These are phyloP conservation scores for Diaporthe helianthi DNA, from an alignment of 2,329 filamentous ascomycete species.

Conservation along the genomic window DNA sequence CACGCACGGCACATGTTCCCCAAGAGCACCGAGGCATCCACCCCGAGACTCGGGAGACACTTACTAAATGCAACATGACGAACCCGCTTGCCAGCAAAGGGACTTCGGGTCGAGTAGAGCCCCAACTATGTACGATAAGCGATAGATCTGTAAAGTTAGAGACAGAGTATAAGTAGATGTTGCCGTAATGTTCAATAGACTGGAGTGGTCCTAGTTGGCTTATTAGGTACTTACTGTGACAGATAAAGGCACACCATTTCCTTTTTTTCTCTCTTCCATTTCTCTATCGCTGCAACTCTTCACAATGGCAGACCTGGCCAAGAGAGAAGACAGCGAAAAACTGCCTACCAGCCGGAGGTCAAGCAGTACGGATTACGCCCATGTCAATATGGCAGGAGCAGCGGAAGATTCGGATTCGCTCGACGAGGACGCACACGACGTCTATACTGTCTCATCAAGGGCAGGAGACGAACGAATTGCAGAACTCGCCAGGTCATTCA, in stretches of 20 bases:
- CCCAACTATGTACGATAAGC: neutral
- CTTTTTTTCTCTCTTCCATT: too few species aligned
- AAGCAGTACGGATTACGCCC: neutral
- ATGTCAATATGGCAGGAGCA: slow-evolving; percentile 10
- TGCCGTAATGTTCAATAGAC: neutral
- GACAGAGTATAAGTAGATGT: slow-evolving; percentile 1
- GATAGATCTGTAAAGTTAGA: neutral
- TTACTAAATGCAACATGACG: neutral
- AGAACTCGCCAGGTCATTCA: slow-evolving; percentile 36
- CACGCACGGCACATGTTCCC: neutral
- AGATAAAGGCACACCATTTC: neutral
- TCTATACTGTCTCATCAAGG: neutral
- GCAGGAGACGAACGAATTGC: slow-evolving; percentile 28
- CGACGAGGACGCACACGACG: neutral
- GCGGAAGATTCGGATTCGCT: slow-evolving; percentile 4
- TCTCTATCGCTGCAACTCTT: neutral
- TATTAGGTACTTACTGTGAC: too few species aligned
- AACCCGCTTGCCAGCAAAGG: neutral
- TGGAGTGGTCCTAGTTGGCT: neutral
- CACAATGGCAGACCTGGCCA: neutral
- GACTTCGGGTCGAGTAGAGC: slow-evolving; percentile 1
- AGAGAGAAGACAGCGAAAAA: neutral
- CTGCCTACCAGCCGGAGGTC: neutral
- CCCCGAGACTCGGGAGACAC: slow-evolving; percentile 13
- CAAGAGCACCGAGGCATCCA: slow-evolving; percentile 6